Conservation (phyloP, 495 filamentous ascomycete species). For the Penicillium desertorum region DNA sequence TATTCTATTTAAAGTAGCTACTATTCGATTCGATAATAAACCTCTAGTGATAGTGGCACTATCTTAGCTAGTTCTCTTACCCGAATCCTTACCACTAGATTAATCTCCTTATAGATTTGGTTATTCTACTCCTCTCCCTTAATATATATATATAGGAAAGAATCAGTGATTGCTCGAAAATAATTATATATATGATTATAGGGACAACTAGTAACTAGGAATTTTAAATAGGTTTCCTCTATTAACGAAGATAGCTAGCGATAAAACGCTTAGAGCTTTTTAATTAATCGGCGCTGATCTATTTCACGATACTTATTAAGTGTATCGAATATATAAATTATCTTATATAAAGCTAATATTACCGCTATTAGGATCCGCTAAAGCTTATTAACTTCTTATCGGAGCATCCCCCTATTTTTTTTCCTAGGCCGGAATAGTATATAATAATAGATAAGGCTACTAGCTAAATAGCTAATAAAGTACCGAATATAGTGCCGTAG, state of each 20-base stretch:
- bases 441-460: constrained; percentile 16
- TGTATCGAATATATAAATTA: constrained; percentile 41
- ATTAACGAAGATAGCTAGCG: not conserved
- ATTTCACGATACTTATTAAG: constrained; percentile 40
- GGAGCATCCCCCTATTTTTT: constrained; percentile 27
- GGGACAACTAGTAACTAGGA: constrained; percentile 46
- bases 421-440: constrained; percentile 27
- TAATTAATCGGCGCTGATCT: constrained; percentile 24
- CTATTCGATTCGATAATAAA: no score
- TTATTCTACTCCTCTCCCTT: constrained; percentile 38
- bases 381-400: constrained; percentile 26
- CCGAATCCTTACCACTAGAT: constrained; percentile 32
- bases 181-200: constrained; percentile 34
- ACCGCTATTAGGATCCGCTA: constrained; percentile 27
- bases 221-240: constrained; percentile 31
- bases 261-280: constrained; percentile 14
- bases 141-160: constrained; percentile 32
- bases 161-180: constrained; percentile 21
- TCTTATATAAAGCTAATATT: no score
- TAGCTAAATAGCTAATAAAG: constrained; percentile 41
- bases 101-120: constrained; percentile 37
- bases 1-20: no score
- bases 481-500: constrained; percentile 36
- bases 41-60: constrained; percentile 9
- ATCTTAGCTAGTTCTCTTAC: constrained; percentile 28